A percentile compares a stretch with the other conserved stretches of the same genome.
These are phyloP conservation scores for Fibroporia radiculosa DNA, from an alignment of 768 basidiomycete genomes.

Conservation along the genomic window DNA sequence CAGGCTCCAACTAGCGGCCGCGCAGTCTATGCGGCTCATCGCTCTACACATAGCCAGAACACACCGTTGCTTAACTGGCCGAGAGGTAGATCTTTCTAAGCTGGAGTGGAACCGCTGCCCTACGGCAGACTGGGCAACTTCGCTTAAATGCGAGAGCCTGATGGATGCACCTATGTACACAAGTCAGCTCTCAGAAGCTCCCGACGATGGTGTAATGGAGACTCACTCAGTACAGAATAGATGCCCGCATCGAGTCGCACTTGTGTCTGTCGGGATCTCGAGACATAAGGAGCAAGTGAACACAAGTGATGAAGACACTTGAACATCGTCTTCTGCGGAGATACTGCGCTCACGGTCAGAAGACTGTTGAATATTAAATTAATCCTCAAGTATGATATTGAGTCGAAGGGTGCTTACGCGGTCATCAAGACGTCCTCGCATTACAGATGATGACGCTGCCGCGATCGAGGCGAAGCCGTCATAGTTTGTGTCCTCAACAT, in stretches of 20 bases:
- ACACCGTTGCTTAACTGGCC: not conserved
- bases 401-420: not conserved
- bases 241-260: slow-evolving; percentile 25
- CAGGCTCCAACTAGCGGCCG: too few species aligned
- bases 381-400: too few species aligned
- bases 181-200: not conserved
- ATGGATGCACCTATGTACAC: slow-evolving; percentile 9
- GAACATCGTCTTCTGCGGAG: not conserved
- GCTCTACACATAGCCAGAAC: not conserved
- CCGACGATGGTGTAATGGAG: not conserved
- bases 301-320: slow-evolving; percentile 6
- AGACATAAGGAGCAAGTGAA: slow-evolving; percentile 26
- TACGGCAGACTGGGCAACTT: slow-evolving; percentile 15
- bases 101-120: slow-evolving; percentile 1
- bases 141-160: slow-evolving; percentile 1
- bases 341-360: not conserved
- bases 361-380: too few species aligned
- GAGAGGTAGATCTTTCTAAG: slow-evolving; percentile 12
- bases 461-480: slow-evolving; percentile 11
- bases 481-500: slow-evolving; percentile 17
- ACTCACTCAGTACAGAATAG: slow-evolving; percentile 28
- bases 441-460: too few species aligned
- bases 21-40: not conserved
- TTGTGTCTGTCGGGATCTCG: slow-evolving; percentile 15
- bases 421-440: too few species aligned